Base-by-base conservation (phyloP, 768 basidiomycete genomes). In the Trametes cingulata region DNA sequence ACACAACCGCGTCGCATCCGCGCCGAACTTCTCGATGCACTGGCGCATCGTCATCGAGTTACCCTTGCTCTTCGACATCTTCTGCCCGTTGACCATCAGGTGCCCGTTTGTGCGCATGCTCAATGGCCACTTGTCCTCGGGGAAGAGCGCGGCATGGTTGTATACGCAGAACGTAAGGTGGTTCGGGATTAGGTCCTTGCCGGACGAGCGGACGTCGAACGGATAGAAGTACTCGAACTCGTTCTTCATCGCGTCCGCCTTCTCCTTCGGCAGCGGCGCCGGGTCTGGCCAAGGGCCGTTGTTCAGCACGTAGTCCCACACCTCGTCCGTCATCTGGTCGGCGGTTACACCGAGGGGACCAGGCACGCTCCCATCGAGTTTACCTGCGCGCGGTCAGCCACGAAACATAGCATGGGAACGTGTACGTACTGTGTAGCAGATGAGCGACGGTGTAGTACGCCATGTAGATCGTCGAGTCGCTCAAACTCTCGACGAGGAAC, bases 391-490 rank as follows among this genome's bases (percentile, higher is more conserved):
- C 8, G 29, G 22, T 43, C 25, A 50, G 24, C 63, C 35, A 72
- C 56, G 58, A 57, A 22, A 57, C 37, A 52, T 48, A 39, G 24
- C 22, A 35, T 9, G 36, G 42, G 39, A 12, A 42, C 15, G 2
- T 9, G 29, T 19, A 68, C 86, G n/a, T 67, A 91, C 95, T 86
- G 64, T 99, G 97, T 59, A 99, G 78, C 33, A 95, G 76, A 73
- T 98, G 89, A 6, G 94, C 82, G 43, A 99, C 85, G 5, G 97
- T 97, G 76, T 98, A 98, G 77, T 98, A 99, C 41, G 88, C 83
- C 95, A 97, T 98, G 77, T 99, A 99, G 72, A 98, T 88, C 9
- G 96, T 98, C 7, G 96, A 98, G 75, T 99, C 97, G 66, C 92
- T 95, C 71, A 98, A 75, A 65, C 92, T 94, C 75, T 99, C 97